A percentile compares a stretch with the other conserved stretches of the same genome.
Conservation (phyloP, 2,329 filamentous ascomycete genomes). For the Monilinia laxa region DNA sequence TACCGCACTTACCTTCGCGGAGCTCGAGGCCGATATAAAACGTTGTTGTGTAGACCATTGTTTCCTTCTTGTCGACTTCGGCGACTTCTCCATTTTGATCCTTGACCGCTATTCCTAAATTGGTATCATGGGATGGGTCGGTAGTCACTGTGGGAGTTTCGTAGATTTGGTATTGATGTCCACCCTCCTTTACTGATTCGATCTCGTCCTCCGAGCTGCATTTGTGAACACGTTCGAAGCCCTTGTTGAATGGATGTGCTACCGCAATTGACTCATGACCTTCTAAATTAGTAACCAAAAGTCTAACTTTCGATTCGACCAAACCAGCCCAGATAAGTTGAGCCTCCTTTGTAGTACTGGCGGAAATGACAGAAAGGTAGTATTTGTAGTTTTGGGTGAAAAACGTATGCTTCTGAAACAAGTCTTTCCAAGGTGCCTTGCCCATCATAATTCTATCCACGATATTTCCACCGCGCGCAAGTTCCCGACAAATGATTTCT, state of each 20-base stretch:
- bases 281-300: conserved; percentile 81
- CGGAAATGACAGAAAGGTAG: conserved; percentile 84
- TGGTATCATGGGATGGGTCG: conserved; percentile 46
- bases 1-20: conserved; percentile 59
- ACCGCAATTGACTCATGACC: conserved; percentile 75
- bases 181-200: conserved; percentile 61
- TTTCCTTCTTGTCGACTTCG: conserved; percentile 37
- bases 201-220: conserved; percentile 63
- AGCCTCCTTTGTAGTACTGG: conserved; percentile 78
- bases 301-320: conserved; percentile 88
- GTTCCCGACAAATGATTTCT: conserved; percentile 77
- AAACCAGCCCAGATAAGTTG: conserved; percentile 87
- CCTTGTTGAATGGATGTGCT: conserved; percentile 90
- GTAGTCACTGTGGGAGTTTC: conserved; percentile 39
- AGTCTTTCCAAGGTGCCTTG: conserved; percentile 76
- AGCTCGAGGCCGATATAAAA: conserved; percentile 92
- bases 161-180: conserved; percentile 55
- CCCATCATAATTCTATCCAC: conserved; percentile 77
- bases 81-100: conserved; percentile 39
- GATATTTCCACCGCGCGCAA: conserved; percentile 74
- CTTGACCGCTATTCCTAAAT: conserved; percentile 44
- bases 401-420: conserved; percentile 89
- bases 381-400: conserved; percentile 94
- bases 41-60: conserved; percentile 76
- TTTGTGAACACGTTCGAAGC: conserved; percentile 78